Evolutionary conservation across 768 basidiomycete species (phyloP).

Genomic region (Collybia nuda): DNA sequence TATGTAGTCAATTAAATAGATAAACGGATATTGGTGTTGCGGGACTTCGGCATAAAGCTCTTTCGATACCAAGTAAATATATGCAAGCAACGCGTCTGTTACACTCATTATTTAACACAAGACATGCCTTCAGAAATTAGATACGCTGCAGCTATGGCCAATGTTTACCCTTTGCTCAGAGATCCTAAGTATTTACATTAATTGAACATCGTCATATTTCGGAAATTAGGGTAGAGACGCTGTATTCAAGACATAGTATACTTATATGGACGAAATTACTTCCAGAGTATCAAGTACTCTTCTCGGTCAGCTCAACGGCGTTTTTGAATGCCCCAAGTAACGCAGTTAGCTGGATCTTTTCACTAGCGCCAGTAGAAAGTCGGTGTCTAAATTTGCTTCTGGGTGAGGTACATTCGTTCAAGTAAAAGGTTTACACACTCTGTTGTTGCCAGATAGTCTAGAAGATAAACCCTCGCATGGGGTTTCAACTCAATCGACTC

Average conservation of each 20-base stretch:
- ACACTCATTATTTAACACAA: no score
- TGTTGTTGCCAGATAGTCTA: conserved; percentile 92
- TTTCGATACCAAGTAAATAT: no score
- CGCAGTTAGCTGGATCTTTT: conserved; percentile 93
- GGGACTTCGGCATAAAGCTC: no score
- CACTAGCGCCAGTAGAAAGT: conserved; percentile 87
- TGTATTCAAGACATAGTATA: conserved; percentile 1
- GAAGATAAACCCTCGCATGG: conserved; percentile 83
- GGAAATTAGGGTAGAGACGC: not conserved
- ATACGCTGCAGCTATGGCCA: no score
- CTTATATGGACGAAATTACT: not conserved
- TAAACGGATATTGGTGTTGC: no score
- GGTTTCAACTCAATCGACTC: conserved; percentile 85
- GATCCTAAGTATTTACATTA: no score
- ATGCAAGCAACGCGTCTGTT: no score
- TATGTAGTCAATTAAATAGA: no score
- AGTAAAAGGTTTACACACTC: conserved; percentile 60
- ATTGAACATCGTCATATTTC: no score
- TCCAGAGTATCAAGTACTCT: conserved; percentile 20
- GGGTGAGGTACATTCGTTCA: no score
- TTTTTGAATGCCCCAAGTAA: conserved; percentile 93
- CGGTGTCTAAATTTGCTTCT: conserved; percentile 60
- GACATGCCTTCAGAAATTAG: no score
- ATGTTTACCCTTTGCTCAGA: no score
- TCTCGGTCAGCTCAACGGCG: conserved; percentile 74